Evolutionary conservation across 1,139 yeast genomes (phyloP).

Genomic region (Sugiyamaella sp.): DNA sequence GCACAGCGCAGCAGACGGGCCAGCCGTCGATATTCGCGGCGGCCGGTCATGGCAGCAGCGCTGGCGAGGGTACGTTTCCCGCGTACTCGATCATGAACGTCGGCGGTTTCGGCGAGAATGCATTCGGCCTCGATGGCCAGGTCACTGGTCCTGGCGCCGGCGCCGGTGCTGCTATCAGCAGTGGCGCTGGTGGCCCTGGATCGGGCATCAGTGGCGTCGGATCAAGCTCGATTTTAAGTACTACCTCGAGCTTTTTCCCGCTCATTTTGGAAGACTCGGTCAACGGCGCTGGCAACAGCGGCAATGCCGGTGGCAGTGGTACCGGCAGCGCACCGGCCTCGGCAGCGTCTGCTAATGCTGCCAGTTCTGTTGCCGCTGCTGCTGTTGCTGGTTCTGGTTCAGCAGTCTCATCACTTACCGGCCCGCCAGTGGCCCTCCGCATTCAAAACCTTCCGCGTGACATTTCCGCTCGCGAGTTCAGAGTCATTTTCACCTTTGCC

Average conservation of each 20-base stretch:
- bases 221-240: conserved; percentile 10
- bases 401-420: neutral
- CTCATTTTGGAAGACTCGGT: conserved; percentile 17
- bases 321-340: neutral
- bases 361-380: neutral
- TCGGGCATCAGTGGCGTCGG: conserved; percentile 1
- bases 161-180: neutral
- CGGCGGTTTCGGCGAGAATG: conserved; percentile 6
- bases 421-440: conserved; percentile 38
- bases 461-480: conserved; percentile 73
- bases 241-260: conserved; percentile 21
- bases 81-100: conserved; percentile 16
- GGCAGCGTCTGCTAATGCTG: conserved; percentile 11
- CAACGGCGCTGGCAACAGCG: neutral
- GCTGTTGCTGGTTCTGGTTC: neutral
- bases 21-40: conserved; percentile 19
- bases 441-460: conserved; percentile 72
- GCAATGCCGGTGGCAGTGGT: neutral
- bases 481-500: conserved; percentile 77
- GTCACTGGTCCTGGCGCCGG: neutral
- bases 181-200: neutral
- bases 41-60: conserved; percentile 3
- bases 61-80: conserved; percentile 7
- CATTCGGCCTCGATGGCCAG: conserved; percentile 1
- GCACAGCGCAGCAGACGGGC: conserved; percentile 17